Evolutionary conservation across 345 rosid species (phyloP).

Genomic region (Murraya koenigii): DNA sequence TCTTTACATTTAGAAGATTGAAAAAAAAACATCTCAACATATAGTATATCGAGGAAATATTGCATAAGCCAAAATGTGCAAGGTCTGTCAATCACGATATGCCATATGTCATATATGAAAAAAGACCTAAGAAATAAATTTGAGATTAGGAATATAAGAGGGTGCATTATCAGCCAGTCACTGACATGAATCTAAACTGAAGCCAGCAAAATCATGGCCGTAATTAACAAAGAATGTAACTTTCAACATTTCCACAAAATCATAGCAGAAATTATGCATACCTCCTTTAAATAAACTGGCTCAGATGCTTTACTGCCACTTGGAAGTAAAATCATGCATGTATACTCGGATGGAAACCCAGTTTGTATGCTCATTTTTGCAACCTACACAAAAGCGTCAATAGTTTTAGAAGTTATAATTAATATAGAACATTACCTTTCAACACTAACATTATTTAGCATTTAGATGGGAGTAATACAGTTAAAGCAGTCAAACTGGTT

Average conservation of each 20-base stretch:
- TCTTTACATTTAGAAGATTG: no score
- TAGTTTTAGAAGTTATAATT: neutral
- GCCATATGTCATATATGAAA: no score
- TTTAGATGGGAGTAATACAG: neutral
- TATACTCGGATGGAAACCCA: constrained; percentile 64
- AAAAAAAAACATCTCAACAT: no score
- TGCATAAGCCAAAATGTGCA: neutral
- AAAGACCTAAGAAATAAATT: neutral
- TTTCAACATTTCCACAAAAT: neutral
- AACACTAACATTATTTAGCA: neutral
- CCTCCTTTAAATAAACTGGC: constrained; percentile 37
- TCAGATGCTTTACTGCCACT: constrained; percentile 36
- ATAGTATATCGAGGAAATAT: neutral
- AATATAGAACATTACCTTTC: neutral
- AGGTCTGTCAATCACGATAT: no score
- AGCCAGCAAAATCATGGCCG: neutral
- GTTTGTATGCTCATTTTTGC: constrained; percentile 59
- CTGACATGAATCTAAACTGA: neutral
- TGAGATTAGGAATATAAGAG: neutral
- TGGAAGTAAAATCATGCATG: constrained; percentile 47
- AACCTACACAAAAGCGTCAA: constrained; percentile 40
- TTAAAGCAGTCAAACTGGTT: neutral
- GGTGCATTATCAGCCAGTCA: neutral
- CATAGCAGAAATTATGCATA: constrained; percentile 13
- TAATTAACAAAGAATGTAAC: neutral